These are phyloP conservation scores for Colletotrichum nymphaeae DNA, from an alignment of 2,329 filamentous ascomycete genomes.

Conservation along the genomic window DNA sequence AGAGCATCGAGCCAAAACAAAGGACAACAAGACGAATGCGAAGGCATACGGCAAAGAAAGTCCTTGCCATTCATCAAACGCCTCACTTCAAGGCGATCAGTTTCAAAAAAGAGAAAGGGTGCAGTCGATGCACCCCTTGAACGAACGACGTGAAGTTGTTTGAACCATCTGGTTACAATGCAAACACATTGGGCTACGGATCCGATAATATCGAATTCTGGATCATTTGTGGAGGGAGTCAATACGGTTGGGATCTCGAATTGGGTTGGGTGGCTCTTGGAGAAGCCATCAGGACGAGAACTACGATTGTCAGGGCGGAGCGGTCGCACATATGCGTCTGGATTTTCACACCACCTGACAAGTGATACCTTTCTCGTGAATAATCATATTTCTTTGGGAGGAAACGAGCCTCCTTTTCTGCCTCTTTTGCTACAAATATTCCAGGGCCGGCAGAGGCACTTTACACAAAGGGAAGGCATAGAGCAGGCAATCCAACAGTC, in stretches of 20 bases:
- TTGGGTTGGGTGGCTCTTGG: conserved; percentile 17
- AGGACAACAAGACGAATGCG: background rate
- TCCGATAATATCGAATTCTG: conserved; percentile 15
- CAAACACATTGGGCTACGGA: conserved; percentile 6
- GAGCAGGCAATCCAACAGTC: conserved; percentile 31
- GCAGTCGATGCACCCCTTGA: background rate
- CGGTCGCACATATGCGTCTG: conserved; percentile 6
- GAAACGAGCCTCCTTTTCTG: conserved; percentile 15
- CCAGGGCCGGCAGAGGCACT: conserved; percentile 7
- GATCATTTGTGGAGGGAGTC: conserved; percentile 6
- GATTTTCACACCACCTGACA: conserved; percentile 1
- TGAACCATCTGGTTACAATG: background rate
- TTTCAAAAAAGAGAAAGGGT: background rate
- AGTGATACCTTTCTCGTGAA: conserved; percentile 32
- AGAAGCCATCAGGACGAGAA: conserved; percentile 15
- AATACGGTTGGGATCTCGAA: conserved; percentile 16
- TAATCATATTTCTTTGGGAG: conserved; percentile 33
- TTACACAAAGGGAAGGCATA: conserved; percentile 15
- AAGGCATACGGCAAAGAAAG: background rate
- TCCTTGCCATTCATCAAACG: background rate
- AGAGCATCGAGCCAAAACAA: background rate
- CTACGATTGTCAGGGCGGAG: background rate
- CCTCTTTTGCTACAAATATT: conserved; percentile 17
- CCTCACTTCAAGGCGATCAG: background rate
- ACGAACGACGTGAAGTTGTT: background rate